Conservation (phyloP, 176 grass and related monocot genomes). For the Secale cereale region DNA sequence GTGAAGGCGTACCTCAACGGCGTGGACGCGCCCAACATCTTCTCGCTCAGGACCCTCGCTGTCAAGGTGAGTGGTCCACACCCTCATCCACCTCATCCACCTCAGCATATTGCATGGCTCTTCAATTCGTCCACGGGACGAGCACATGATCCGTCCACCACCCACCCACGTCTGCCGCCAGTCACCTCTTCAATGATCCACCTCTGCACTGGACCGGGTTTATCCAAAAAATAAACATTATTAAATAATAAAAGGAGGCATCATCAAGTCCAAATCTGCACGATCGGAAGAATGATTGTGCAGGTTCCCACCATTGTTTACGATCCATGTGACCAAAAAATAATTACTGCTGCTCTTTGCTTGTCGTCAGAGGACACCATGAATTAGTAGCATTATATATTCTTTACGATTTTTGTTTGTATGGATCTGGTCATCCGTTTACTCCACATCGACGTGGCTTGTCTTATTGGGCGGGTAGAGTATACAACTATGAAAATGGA, state of each 20-base stretch:
- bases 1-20: slow-evolving; percentile 97
- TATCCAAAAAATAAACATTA: background rate
- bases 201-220: background rate
- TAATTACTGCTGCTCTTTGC: background rate
- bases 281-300: background rate
- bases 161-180: too few relatives aligned
- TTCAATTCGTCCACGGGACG: background rate
- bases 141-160: background rate
- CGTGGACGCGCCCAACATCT: slow-evolving; percentile 93
- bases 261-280: background rate
- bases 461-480: background rate
- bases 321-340: background rate
- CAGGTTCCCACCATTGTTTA: background rate
- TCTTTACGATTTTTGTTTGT: background rate
- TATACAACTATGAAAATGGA: background rate
- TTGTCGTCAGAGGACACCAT: background rate
- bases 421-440: background rate
- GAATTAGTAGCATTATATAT: background rate
- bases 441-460: background rate
- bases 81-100: slow-evolving; percentile 31
- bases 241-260: background rate
- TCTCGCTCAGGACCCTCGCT: slow-evolving; percentile 75
- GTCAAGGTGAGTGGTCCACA: slow-evolving; percentile 64
- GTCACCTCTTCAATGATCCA: too few relatives aligned
- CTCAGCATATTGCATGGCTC: background rate